Percentiles rank a stretch among this genome's conserved stretches.
Conservation (phyloP, 495 filamentous ascomycete genomes). For the Lineolata rhizophorae region DNA sequence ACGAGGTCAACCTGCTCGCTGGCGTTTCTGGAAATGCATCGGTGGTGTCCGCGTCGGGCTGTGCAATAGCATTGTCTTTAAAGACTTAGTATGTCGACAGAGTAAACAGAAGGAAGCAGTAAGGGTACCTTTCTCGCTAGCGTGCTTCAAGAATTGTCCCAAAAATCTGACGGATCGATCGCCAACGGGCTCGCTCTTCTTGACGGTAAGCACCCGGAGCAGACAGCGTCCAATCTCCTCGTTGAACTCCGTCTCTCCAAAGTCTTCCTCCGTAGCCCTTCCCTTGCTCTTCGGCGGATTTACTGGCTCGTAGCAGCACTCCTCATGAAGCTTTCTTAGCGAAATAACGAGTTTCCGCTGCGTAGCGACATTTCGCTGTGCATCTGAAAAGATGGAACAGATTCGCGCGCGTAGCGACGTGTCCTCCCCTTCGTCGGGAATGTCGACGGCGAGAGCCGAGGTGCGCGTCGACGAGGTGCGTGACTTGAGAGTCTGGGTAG, state of each 20-base stretch:
- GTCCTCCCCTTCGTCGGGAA: slow-evolving; percentile 51
- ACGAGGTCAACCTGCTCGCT: slow-evolving; percentile 49
- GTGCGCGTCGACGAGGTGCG: slow-evolving; percentile 25
- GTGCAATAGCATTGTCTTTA: slow-evolving; percentile 24
- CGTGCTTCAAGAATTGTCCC: slow-evolving; percentile 60
- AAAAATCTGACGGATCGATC: slow-evolving; percentile 71
- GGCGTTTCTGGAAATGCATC: slow-evolving; percentile 57
- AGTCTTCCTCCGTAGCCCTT: slow-evolving; percentile 20
- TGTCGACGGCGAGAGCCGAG: slow-evolving; percentile 38
- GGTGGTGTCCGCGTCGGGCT: slow-evolving; percentile 28
- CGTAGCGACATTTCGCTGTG: slow-evolving; percentile 67
- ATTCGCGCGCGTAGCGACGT: slow-evolving; percentile 55
- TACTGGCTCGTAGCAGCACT: slow-evolving; percentile 58
- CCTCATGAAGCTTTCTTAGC: slow-evolving; percentile 63
- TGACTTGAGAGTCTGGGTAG: slow-evolving; percentile 13
- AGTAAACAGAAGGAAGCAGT: neutral
- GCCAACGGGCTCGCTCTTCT: slow-evolving; percentile 78
- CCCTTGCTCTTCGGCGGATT: slow-evolving; percentile 23
- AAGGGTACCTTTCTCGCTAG: slow-evolving; percentile 53
- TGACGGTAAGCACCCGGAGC: slow-evolving; percentile 58
- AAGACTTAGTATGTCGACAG: slow-evolving; percentile 4
- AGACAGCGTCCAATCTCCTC: slow-evolving; percentile 64
- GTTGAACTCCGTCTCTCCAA: slow-evolving; percentile 72
- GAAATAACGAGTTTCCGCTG: slow-evolving; percentile 78
- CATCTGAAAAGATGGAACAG: slow-evolving; percentile 61